These are phyloP conservation scores for Theobroma grandiflorum DNA, from an alignment of 441 rosid species.

Conservation along the genomic window DNA sequence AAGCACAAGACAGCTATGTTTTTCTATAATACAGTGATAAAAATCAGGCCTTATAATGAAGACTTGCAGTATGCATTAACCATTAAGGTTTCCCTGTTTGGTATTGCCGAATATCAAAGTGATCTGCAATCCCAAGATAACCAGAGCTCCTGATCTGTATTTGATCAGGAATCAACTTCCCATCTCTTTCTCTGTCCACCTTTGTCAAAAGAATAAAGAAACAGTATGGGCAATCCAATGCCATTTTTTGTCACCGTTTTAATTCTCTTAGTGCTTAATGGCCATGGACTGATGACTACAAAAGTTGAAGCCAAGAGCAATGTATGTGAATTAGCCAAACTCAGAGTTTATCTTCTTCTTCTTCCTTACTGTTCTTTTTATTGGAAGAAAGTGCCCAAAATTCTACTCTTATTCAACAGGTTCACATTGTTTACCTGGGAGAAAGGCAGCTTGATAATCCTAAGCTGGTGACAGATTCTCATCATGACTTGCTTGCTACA, in stretches of 20 bases:
- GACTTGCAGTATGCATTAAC: not conserved
- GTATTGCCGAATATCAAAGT: not conserved
- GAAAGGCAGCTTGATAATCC: slow-evolving; percentile 44
- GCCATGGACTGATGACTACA: not conserved
- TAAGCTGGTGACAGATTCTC: slow-evolving; percentile 35
- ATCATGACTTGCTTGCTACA: slow-evolving; percentile 54
- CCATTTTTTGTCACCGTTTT: not conserved
- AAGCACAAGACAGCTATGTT: slow-evolving; percentile 9
- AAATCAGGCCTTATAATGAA: not conserved
- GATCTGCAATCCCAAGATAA: not conserved
- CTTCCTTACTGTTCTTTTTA: not conserved
- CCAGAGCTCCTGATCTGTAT: not conserved
- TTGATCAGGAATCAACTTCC: not conserved
- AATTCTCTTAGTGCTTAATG: not conserved
- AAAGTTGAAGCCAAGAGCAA: slow-evolving; percentile 25
- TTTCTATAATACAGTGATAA: not conserved
- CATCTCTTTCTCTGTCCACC: not conserved
- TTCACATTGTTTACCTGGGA: slow-evolving; percentile 57
- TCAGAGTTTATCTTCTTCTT: not conserved
- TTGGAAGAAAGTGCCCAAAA: not conserved
- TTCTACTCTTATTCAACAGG: slow-evolving; percentile 35
- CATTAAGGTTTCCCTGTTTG: not conserved
- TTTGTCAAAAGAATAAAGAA: not conserved
- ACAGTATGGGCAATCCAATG: slow-evolving; percentile 12
- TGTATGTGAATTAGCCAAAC: not conserved